Conservation (phyloP, 306 rosid species). For the Trichosanthes truncata region DNA sequence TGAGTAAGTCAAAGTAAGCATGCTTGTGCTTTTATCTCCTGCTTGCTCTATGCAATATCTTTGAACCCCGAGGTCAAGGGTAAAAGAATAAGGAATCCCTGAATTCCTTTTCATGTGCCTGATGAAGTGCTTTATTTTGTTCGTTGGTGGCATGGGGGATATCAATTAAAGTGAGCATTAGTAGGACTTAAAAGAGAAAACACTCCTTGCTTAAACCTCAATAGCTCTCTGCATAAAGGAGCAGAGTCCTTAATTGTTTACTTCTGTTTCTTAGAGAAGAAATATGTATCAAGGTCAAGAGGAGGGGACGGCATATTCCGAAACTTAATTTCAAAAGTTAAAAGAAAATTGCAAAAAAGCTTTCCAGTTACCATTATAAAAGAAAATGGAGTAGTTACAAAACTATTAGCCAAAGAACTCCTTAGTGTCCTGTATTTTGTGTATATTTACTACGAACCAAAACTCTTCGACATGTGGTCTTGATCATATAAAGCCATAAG, state of each 20-base stretch:
- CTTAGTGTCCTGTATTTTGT: not conserved
- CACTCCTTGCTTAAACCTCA: not conserved
- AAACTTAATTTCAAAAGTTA: not conserved
- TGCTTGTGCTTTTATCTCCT: not conserved
- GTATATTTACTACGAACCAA: not conserved
- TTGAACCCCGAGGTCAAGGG: not conserved
- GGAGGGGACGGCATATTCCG: not conserved
- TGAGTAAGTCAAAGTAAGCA: not conserved
- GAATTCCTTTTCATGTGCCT: not conserved
- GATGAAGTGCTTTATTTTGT: not conserved
- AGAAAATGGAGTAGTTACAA: not conserved
- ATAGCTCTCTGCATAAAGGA: not conserved
- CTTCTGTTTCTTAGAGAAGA: not conserved
- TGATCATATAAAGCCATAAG: not conserved
- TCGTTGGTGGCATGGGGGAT: not conserved
- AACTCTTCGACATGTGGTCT: not conserved
- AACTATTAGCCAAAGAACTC: not conserved
- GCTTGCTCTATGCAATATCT: not conserved
- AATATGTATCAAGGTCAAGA: not conserved
- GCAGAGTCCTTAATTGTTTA: not conserved
- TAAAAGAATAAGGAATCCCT: not conserved
- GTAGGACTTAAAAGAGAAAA: not conserved
- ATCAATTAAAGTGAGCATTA: not conserved
- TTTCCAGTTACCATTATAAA: not conserved
- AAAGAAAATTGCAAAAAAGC: not conserved